Base-by-base conservation (phyloP, 192 early-diverging fungal species). In the Pilaira anomala region DNA sequence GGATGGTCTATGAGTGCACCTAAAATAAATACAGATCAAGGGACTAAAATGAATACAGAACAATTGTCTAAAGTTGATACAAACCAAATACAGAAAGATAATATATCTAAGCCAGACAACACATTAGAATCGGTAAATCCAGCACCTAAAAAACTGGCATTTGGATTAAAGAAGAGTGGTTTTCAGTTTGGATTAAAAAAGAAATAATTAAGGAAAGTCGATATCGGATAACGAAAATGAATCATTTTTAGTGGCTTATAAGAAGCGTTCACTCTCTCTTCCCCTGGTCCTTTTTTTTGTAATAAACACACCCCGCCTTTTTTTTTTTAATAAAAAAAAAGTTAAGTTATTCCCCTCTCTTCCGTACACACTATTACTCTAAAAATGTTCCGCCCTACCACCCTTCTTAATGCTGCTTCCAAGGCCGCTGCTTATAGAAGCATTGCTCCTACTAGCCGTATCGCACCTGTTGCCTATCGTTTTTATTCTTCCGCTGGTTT, bases 401-500 rank as follows among this genome's bases (percentile, higher is more conserved):
- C 52, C 56, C 62, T 73, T 46, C 51, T 73, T 30, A 70, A 69
- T 39, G 67, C 67, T 48, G 72, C 76, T 65, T 69, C 78, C 54
- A 63, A 67, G 63, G 70, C 46, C 44, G 65, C 78, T 53, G 16
- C 52, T 24, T 70, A 67, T 74, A 68, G 67, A 57, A 24, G 65
- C 29, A 45, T 68, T 44, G 69, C 50, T 25, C 41, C 69, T 52
- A 66, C 69, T 61, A 56, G 56, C 19, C 68, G 65, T 48, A 42
- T 51, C 11, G 53, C 70, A 40, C 78, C 71, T 45, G 53, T 73
- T 49, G 77, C 73, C 64, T 75, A 76, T 67, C 90, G 93, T 65
- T 81, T 82, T 69, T 96, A 91, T 83, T 86, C 89, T 42, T 87
- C 85, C 3, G 86, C 78, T 57, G 84, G 76, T 25, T 85, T 93